These are phyloP conservation scores for Pecoramyces ruminantium DNA, from an alignment of 192 early-diverging fungal genomes.

Conservation along the genomic window DNA sequence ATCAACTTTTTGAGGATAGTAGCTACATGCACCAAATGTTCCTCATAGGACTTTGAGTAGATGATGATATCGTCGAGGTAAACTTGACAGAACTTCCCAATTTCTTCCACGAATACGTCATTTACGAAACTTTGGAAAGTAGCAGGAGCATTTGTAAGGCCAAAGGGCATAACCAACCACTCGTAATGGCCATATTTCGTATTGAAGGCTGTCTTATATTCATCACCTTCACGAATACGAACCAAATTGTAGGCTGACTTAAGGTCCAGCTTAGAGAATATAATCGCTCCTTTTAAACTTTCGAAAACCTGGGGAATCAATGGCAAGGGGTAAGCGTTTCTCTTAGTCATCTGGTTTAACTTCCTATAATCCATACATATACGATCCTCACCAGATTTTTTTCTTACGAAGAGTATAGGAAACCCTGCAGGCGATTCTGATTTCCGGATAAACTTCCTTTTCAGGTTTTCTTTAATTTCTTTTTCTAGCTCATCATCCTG, in stretches of 20 bases:
- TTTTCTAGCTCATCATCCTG: too few relatives aligned
- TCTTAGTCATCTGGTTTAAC: too few relatives aligned
- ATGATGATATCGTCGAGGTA: conserved; percentile 1
- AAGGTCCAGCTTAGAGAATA: background rate
- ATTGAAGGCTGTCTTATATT: conserved; percentile 13
- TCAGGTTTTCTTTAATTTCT: too few relatives aligned
- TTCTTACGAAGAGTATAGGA: too few relatives aligned
- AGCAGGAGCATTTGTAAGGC: conserved; percentile 13
- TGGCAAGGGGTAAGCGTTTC: too few relatives aligned
- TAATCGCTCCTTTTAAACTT: too few relatives aligned
- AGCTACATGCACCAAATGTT: conserved; percentile 7
- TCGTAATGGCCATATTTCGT: conserved; percentile 11
- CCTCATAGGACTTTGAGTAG: conserved; percentile 1
- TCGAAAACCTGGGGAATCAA: too few relatives aligned
- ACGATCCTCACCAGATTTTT: too few relatives aligned
- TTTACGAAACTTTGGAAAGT: conserved; percentile 22
- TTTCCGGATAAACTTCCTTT: too few relatives aligned
- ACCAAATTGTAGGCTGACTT: background rate
- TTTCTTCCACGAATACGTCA: conserved; percentile 5
- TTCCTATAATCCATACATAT: too few relatives aligned
- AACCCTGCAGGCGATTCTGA: too few relatives aligned
- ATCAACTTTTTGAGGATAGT: conserved; percentile 7
- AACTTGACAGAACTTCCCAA: background rate
- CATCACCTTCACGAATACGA: conserved; percentile 2
- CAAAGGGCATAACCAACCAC: conserved; percentile 15